phyloP scores from a whole-genome alignment of 2,329 filamentous ascomycete genomes.

The Ustilaginoidea virens region DNA sequence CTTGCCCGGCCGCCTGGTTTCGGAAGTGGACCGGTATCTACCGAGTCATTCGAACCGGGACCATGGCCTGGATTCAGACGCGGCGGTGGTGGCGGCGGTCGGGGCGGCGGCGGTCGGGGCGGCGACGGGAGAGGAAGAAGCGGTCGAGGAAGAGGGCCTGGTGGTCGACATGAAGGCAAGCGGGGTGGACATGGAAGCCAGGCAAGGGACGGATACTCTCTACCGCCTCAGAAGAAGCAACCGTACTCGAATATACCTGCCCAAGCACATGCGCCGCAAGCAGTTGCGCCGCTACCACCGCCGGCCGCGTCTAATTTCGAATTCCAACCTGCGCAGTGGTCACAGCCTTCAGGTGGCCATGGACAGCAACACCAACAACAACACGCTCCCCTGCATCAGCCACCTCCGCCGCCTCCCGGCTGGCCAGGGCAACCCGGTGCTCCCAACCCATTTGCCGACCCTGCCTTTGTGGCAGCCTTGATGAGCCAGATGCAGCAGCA shows the following conservation, averaged over 20 bases:
- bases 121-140: conserved; percentile 21
- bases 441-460: conserved; percentile 36
- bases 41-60: conserved; percentile 20
- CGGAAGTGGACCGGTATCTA: conserved; percentile 29
- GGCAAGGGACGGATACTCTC: conserved; percentile 24
- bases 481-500: conserved; percentile 28
- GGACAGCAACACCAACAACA: conserved; percentile 5
- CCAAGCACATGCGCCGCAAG: conserved; percentile 7
- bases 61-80: conserved; percentile 17
- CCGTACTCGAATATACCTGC: conserved; percentile 17
- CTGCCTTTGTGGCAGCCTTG: conserved; percentile 37
- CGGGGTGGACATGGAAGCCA: conserved; percentile 16
- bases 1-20: conserved; percentile 53
- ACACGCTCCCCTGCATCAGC: conserved; percentile 16
- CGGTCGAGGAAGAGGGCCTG: conserved; percentile 24
- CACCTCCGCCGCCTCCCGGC: conserved; percentile 25
- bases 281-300: not conserved
- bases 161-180: conserved; percentile 23
- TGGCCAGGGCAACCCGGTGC: conserved; percentile 16
- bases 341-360: conserved; percentile 14
- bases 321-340: conserved; percentile 29
- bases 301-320: conserved; percentile 20
- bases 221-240: conserved; percentile 18
- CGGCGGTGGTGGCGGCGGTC: conserved; percentile 28
- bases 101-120: no score